Evolutionary conservation across 345 rosid species (phyloP), one percentile per base, ranked within the genome.

Genomic region (Eucalyptus tenuipes): DNA sequence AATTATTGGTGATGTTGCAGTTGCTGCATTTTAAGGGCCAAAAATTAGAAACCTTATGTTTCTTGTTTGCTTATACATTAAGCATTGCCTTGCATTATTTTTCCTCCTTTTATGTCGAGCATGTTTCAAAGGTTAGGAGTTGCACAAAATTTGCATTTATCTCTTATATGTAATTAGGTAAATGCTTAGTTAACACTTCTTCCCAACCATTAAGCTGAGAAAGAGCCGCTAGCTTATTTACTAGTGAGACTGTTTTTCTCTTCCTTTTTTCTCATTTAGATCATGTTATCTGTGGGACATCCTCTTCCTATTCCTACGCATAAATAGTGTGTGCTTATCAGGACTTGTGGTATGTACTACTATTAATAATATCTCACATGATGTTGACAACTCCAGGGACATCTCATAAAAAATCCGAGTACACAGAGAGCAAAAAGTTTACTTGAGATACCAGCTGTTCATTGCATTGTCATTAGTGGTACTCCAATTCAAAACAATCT

Each of bases 341-440:
- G 64, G 87, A 55, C 50, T 5, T 86, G 40, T 86, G 87, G 24
- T 86, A 86, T 29, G 44, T 49, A 86, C 87, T 33, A 10, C 44
- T 50, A 49, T 18, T 45, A 53, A 61, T 80, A 27, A 10, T 29
- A 82, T 29, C 52, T 68, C 85, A 25, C 42, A 29, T 68, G 12
- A 5, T 85, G 31, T 61, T n/a, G 53, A 66, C 88, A 44, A 64
- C 88, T 91, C 86, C 88, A 98, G 99, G 99, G 99, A 57, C 99
- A 98, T 94, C 96, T 98, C 87, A 97, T 98, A 61, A 98, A 98
- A 93, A 98, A 97, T 91, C 99, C 99, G 37, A 97, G 93, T 90
- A 98, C 99, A 49, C 99, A 97, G 89, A 95, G 99, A 93, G 99
- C 99, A 40, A 97, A 96, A 93, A 97, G 99, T 92, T 95, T 98